Conservation (phyloP, 129 eudicot species). For the Centrapalus pauciflorus region DNA sequence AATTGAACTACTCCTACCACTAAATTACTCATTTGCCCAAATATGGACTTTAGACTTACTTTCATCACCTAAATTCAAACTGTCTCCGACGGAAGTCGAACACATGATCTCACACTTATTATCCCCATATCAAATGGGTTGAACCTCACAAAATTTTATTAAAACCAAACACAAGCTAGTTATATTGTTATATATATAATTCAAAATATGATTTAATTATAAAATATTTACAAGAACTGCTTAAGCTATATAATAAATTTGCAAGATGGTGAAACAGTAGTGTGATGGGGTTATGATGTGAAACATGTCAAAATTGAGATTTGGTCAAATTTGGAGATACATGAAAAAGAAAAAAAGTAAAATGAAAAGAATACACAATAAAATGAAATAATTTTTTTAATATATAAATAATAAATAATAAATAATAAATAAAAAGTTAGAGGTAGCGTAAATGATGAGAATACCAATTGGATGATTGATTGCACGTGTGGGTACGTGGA, state of each 20-base stretch:
- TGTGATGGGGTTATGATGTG: slow-evolving; percentile 9
- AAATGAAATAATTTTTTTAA: background rate
- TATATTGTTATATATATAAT: no score
- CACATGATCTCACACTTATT: no score
- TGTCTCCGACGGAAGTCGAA: no score
- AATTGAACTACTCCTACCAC: no score
- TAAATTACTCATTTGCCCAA: no score
- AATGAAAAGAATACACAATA: background rate
- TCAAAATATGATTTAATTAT: no score
- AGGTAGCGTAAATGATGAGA: slow-evolving; percentile 30
- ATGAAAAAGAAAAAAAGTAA: background rate
- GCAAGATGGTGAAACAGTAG: slow-evolving; percentile 2
- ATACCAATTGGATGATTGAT: slow-evolving; percentile 34
- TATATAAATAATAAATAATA: background rate
- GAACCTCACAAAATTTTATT: no score
- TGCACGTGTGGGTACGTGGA: slow-evolving; percentile 46
- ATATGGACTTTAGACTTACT: no score
- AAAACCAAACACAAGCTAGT: no score
- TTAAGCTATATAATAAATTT: background rate
- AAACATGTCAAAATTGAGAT: slow-evolving; percentile 21
- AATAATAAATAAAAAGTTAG: background rate
- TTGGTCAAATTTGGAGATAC: slow-evolving; percentile 34
- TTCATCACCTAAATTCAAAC: no score
- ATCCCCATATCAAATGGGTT: no score
- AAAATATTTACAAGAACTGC: background rate